Evolutionary conservation across 2,329 filamentous ascomycete genomes (phyloP), one percentile per base, ranked within the genome.

Genomic region (Colletotrichum chrysophilum): DNA sequence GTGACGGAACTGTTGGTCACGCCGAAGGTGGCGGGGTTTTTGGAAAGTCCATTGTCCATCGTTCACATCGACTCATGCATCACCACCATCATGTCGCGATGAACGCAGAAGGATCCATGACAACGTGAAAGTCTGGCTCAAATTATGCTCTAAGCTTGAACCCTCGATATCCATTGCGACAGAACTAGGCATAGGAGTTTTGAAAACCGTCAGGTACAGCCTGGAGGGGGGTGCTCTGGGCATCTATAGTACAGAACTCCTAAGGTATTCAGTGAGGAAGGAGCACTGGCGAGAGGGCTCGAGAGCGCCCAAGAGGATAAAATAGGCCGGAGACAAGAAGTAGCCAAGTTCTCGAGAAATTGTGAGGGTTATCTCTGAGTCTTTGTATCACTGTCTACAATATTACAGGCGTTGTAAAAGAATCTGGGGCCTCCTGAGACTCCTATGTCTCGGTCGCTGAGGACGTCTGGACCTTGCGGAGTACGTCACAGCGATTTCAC

Each of bases 381-480:
- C 4, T 10, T 0, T 10, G 8, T 16, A 8, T 43, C 0, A 43
- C 36, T 9, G 36, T 18, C 16, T 38, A 18, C 4, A 5, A 43
- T 18, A 9, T 10, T 0, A 0, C 16, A 43, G 38, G 38, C 38
- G 16, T 0, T n/a, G 38, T 18, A 43, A 18, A 9, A 43, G 8
- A 0, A 43, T 7, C 0, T 4, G 8, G 18, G 16, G 38, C 1
- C 38, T 43, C 8, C 8, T 0, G 0, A n/a, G 0, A n/a, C 16
- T 43, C 0, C 38, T 10, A 10, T 0, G 0, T 9, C 1, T 43
- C 43, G 43, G 2, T 48, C 5, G 10, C 18, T 7, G 0, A 12
- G 2, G 16, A 43, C 8, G 1, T 16, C 38, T 6, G 38, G 38
- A 48, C 18, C 3, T 8, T 18, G 38, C 5, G 38, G 5, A 3